phyloP scores from a whole-genome alignment of 2,329 filamentous ascomycete genomes.

The Fusarium odoratissimum region DNA sequence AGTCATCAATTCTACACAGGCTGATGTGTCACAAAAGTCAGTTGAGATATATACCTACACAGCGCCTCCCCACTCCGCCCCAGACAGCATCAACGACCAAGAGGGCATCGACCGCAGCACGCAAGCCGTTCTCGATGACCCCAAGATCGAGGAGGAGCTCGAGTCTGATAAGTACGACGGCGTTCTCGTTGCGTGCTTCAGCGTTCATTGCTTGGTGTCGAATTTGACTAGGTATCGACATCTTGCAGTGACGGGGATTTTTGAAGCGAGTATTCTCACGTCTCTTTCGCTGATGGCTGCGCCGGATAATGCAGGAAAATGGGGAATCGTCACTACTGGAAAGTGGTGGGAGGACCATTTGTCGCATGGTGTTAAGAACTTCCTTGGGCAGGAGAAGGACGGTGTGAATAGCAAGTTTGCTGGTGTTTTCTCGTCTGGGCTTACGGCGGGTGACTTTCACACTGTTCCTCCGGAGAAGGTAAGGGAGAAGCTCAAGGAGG shows the following conservation, averaged over 20 bases:
- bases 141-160: constrained; percentile 53
- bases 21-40: constrained; percentile 50
- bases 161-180: constrained; percentile 69
- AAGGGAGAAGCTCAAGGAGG: constrained; percentile 72
- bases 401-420: constrained; percentile 68
- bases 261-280: constrained; percentile 81
- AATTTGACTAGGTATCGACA: constrained; percentile 58
- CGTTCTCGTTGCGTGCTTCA: constrained; percentile 91
- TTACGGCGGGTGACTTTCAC: constrained; percentile 85
- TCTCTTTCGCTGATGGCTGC: constrained; percentile 63
- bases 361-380: constrained; percentile 69
- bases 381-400: constrained; percentile 65
- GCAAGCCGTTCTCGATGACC: constrained; percentile 67
- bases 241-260: constrained; percentile 72
- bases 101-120: constrained; percentile 74
- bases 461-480: constrained; percentile 74
- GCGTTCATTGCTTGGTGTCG: constrained; percentile 80
- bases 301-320: constrained; percentile 58
- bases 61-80: constrained; percentile 65
- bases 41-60: constrained; percentile 73
- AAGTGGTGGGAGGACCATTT: constrained; percentile 84
- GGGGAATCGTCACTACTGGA: constrained; percentile 92
- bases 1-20: constrained; percentile 9
- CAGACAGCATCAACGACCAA: constrained; percentile 82
- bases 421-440: constrained; percentile 83